Evolutionary conservation across 1,284 basidiomycete species (phyloP), one percentile per base, ranked within the genome.

Genomic region (Ceratobasidium theobromae): DNA sequence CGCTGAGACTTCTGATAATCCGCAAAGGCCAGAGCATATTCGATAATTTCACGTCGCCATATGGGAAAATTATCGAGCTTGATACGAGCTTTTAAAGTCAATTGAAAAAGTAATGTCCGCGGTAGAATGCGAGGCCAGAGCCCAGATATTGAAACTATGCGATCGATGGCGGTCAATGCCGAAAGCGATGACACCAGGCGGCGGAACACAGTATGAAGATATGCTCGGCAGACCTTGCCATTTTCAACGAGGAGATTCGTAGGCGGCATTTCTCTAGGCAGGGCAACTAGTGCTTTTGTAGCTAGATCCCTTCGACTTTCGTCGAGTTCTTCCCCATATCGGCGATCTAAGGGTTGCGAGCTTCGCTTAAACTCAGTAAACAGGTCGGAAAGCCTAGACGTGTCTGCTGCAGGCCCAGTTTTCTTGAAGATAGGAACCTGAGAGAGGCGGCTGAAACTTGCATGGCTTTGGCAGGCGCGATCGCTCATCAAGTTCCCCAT

Each of bases 41-140:
- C 35, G 14, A 49, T 30, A 30, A 68, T 41, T n/a, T 16, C 18
- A 1, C 9, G 16, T 16, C 38, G 14, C 65, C 65, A 65, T 2
- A 14, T 35, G 9, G 41, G 41, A 45, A 18, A 5, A 6, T n/a
- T 14, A 1, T 30, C 32, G 8, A 32, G 23, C 18, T 25, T 21
- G 0, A 18, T 9, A 28, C 62, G 62, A 28, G 27, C 40, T 8
- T 28, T 27, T 11, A 58, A 53, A 5, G 60, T 30, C 1, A 68
- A 25, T n/a, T 33, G 51, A 0, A 32, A 40, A 12, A 68, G 27
- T 28, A 66, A 23, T 0, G 51, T 14, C 5, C 67, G 46, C 14
- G 60, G 52, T 0, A 41, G 55, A 25, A 53, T 21, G 23, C 53
- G 43, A 6, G 67, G 51, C 67, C 67, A 68, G 9, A 68, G 11